Evolutionary conservation across 192 early-diverging fungal genomes (phyloP).

Genomic region (Coemansia sp.): DNA sequence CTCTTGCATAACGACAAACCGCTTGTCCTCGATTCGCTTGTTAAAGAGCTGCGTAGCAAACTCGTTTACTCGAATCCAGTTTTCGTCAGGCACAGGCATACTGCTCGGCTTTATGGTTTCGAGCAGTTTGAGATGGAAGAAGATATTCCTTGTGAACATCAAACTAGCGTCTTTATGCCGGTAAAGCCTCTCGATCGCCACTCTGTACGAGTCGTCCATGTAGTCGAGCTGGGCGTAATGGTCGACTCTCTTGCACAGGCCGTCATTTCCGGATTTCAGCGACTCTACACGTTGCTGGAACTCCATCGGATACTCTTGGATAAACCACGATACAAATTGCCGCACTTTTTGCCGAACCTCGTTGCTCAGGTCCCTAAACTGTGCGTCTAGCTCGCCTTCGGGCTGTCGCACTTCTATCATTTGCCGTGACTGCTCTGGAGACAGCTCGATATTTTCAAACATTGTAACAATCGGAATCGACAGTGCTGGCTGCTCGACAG

Average conservation of each 20-base stretch:
- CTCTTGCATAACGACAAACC: slow-evolving; percentile 33
- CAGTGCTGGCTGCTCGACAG: slow-evolving; percentile 14
- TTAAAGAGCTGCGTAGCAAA: slow-evolving; percentile 47
- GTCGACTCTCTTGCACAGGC: slow-evolving; percentile 33
- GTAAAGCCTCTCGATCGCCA: slow-evolving; percentile 32
- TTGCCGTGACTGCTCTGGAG: slow-evolving; percentile 17
- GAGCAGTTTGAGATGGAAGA: slow-evolving; percentile 38
- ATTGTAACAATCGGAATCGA: not conserved
- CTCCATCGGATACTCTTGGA: slow-evolving; percentile 26
- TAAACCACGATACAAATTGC: slow-evolving; percentile 33
- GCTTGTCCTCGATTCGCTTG: slow-evolving; percentile 34
- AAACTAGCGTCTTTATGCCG: slow-evolving; percentile 24
- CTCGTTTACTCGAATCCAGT: slow-evolving; percentile 38
- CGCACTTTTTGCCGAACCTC: slow-evolving; percentile 27
- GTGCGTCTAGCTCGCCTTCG: slow-evolving; percentile 26
- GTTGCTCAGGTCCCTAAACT: slow-evolving; percentile 23
- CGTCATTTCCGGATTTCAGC: slow-evolving; percentile 21
- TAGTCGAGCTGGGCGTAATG: slow-evolving; percentile 29
- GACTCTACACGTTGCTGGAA: slow-evolving; percentile 44
- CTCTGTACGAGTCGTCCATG: slow-evolving; percentile 21
- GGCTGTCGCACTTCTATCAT: slow-evolving; percentile 15
- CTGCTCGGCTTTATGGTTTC: slow-evolving; percentile 16
- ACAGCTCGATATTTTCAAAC: slow-evolving; percentile 16
- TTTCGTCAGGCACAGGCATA: slow-evolving; percentile 29
- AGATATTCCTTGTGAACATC: slow-evolving; percentile 36